phyloP scores from a whole-genome alignment of 2,329 filamentous ascomycete genomes.

The Trichoderma sp. region DNA sequence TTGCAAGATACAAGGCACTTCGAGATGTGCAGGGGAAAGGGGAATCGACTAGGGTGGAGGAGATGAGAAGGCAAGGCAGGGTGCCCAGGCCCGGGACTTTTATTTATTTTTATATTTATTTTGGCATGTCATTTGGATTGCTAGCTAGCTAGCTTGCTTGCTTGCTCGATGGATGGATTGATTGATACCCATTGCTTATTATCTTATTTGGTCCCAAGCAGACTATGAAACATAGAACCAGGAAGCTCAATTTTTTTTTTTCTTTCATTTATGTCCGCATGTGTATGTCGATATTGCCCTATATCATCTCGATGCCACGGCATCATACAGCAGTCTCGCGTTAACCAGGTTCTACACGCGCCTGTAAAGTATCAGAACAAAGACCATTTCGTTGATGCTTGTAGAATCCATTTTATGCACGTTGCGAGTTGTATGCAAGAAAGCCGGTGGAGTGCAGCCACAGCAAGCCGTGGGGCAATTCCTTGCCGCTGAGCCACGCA shows the following conservation, averaged over 20 bases:
- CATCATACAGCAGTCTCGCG: not conserved
- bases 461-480: slow-evolving; percentile 11
- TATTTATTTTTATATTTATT: not conserved
- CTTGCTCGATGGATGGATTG: slow-evolving; percentile 4
- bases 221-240: not conserved
- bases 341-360: not conserved
- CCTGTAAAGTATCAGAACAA: not conserved
- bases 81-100: not conserved
- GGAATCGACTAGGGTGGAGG: not conserved
- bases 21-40: not conserved
- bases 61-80: slow-evolving; percentile 3
- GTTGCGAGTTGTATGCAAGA: not conserved
- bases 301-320: not conserved
- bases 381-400: not conserved
- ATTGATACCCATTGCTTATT: slow-evolving; percentile 23
- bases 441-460: slow-evolving; percentile 12
- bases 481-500: slow-evolving; percentile 19
- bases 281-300: not conserved
- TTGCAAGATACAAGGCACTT: not conserved
- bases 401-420: not conserved
- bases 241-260: not conserved
- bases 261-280: not conserved
- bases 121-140: slow-evolving; percentile 22
- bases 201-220: not conserved
- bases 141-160: not conserved